phyloP scores from a whole-genome alignment of 805 yeast genomes.

The Teunomyces funiuensis region DNA sequence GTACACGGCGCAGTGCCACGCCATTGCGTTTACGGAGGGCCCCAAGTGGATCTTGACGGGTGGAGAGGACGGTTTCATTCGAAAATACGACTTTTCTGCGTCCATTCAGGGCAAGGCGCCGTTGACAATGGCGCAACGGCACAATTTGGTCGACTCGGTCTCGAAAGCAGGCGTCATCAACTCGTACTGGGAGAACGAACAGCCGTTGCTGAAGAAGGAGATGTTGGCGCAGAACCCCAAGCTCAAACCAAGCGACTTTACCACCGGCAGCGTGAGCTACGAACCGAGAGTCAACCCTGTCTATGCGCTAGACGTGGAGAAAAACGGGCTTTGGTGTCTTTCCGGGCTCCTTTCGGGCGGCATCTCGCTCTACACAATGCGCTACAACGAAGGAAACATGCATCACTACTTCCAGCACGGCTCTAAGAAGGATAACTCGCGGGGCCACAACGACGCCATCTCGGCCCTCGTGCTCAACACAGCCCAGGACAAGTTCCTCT shows the following conservation, averaged over 20 bases:
- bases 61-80: conserved; percentile 91
- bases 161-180: conserved; percentile 78
- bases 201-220: conserved; percentile 59
- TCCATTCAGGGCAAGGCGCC: conserved; percentile 86
- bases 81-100: conserved; percentile 83
- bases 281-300: conserved; percentile 80
- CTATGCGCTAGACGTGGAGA: conserved; percentile 80
- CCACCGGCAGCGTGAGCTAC: conserved; percentile 39
- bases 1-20: conserved; percentile 73
- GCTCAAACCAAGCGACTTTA: conserved; percentile 34
- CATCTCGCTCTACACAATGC: conserved; percentile 75
- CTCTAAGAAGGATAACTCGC: conserved; percentile 26
- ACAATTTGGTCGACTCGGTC: conserved; percentile 82
- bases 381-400: conserved; percentile 79
- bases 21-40: conserved; percentile 74
- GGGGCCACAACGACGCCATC: conserved; percentile 71
- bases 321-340: conserved; percentile 78
- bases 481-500: conserved; percentile 61
- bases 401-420: conserved; percentile 64
- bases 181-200: conserved; percentile 96
- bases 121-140: conserved; percentile 87
- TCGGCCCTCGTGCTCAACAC: conserved; percentile 66
- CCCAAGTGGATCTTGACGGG: conserved; percentile 89
- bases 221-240: conserved; percentile 39
- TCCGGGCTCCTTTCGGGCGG: conserved; percentile 87